Evolutionary conservation across 306 rosid species (phyloP).

Genomic region (Parietaria judaica): DNA sequence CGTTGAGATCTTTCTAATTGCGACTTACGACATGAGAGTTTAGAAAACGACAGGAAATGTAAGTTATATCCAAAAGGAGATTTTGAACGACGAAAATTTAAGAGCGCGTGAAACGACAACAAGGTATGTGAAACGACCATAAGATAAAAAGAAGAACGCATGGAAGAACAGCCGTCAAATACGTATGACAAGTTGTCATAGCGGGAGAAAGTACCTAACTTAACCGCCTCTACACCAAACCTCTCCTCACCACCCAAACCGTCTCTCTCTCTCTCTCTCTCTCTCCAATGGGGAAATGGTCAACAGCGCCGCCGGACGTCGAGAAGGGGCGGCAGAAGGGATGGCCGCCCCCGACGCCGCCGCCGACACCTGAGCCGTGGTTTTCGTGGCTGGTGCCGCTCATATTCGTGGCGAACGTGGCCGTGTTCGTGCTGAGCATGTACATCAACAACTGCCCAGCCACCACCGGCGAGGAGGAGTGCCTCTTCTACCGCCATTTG

Average conservation of each 20-base stretch:
- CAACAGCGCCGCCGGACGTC: conserved; percentile 30
- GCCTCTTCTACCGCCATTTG: conserved; percentile 31
- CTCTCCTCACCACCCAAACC: conserved; percentile 26
- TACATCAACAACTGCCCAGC: conserved; percentile 64
- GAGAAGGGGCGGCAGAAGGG: conserved; percentile 35
- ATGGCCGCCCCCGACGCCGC: conserved; percentile 20
- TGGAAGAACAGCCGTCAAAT: conserved; percentile 5
- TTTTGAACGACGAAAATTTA: no score
- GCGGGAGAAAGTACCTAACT: conserved; percentile 44
- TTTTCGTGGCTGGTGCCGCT: conserved; percentile 65
- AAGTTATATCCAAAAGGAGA: no score
- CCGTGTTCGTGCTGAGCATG: conserved; percentile 48
- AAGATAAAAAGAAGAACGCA: background rate
- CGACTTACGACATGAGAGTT: no score
- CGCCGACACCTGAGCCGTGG: conserved; percentile 44
- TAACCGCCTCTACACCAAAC: conserved; percentile 28
- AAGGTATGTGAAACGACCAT: no score
- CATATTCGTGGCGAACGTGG: conserved; percentile 35
- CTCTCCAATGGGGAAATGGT: conserved; percentile 48
- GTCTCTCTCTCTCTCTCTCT: conserved; percentile 17
- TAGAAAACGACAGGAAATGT: no score
- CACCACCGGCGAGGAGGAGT: conserved; percentile 1
- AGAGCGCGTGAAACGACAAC: no score
- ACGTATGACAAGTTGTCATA: conserved; percentile 17
- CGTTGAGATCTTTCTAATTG: no score